These are phyloP conservation scores for Parasarocladium wereldwijsianum DNA, from an alignment of 2,329 filamentous ascomycete genomes.

Conservation along the genomic window DNA sequence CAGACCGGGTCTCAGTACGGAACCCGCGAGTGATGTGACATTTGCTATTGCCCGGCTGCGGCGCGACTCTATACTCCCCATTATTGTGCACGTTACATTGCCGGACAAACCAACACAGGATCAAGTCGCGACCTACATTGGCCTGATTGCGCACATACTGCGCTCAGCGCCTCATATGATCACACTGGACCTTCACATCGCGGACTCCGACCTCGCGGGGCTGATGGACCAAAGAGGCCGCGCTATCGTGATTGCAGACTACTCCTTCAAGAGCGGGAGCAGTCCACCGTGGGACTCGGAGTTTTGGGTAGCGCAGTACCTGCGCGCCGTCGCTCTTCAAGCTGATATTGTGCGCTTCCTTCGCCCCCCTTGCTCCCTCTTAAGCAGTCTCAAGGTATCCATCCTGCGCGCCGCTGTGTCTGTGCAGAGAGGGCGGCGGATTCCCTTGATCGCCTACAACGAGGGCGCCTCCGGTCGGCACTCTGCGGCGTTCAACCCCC, in stretches of 20 bases:
- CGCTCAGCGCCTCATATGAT: slow-evolving; percentile 47
- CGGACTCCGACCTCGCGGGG: slow-evolving; percentile 31
- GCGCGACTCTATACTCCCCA: slow-evolving; percentile 44
- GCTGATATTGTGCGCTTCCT: slow-evolving; percentile 50
- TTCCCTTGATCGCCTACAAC: slow-evolving; percentile 50
- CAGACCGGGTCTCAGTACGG: slow-evolving; percentile 9
- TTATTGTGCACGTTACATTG: slow-evolving; percentile 36
- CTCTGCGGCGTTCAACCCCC: slow-evolving; percentile 34
- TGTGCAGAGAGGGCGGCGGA: slow-evolving; percentile 20
- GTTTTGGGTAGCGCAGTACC: slow-evolving; percentile 41
- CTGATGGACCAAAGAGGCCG: slow-evolving; percentile 35
- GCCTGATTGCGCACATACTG: slow-evolving; percentile 14
- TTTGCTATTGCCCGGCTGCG: slow-evolving; percentile 44
- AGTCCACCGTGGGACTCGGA: slow-evolving; percentile 39
- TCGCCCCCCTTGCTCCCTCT: slow-evolving; percentile 37
- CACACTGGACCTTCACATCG: slow-evolving; percentile 45
- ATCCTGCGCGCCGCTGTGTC: slow-evolving; percentile 36
- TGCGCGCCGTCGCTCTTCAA: slow-evolving; percentile 40
- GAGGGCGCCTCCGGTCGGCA: slow-evolving; percentile 46
- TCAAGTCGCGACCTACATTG: slow-evolving; percentile 27
- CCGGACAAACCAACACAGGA: slow-evolving; percentile 12
- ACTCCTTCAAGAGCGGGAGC: slow-evolving; percentile 22
- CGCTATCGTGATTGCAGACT: slow-evolving; percentile 47
- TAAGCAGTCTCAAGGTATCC: slow-evolving; percentile 48
- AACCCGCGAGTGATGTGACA: slow-evolving; percentile 36